Conservation (phyloP, 23 red algal genomes). For the Porphyridium purpureum region DNA sequence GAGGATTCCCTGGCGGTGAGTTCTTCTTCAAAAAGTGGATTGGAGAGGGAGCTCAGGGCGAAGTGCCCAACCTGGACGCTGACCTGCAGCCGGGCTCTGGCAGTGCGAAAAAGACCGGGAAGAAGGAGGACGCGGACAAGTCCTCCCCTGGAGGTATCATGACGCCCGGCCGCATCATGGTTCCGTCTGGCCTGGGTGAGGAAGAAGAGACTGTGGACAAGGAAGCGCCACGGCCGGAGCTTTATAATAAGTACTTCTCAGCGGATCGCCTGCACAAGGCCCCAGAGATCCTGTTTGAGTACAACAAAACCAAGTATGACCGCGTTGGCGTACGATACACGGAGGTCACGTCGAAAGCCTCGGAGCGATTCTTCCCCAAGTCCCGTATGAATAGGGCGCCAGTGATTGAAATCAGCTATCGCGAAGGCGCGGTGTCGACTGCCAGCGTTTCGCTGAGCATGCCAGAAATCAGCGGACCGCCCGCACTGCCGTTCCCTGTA, state of each 20-base stretch:
- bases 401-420: slow-evolving; percentile 41
- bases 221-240: slow-evolving; percentile 4
- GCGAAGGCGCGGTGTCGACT: slow-evolving; percentile 7
- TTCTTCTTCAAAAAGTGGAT: slow-evolving; percentile 54
- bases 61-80: slow-evolving; percentile 33
- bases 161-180: too few relatives aligned
- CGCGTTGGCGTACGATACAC: slow-evolving; percentile 20
- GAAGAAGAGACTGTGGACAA: not conserved
- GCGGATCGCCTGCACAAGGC: slow-evolving; percentile 13
- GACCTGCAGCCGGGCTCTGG: slow-evolving; percentile 37
- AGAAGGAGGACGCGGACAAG: too few relatives aligned
- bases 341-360: slow-evolving; percentile 14
- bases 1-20: slow-evolving; percentile 71
- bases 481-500: slow-evolving; percentile 17
- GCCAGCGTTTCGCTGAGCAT: slow-evolving; percentile 27
- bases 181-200: too few relatives aligned
- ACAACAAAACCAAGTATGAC: slow-evolving; percentile 7
- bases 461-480: slow-evolving; percentile 13
- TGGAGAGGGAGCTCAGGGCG: slow-evolving; percentile 22
- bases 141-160: too few relatives aligned
- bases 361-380: slow-evolving; percentile 33
- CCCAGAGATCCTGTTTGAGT: slow-evolving; percentile 39
- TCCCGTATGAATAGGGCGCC: slow-evolving; percentile 41
- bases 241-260: slow-evolving; percentile 40
- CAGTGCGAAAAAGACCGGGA: too few relatives aligned